A percentile compares a stretch with the other conserved stretches of the same genome.
These are phyloP conservation scores for Syncephalastrum racemosum DNA, from an alignment of 371 early-diverging fungal species.

Conservation along the genomic window DNA sequence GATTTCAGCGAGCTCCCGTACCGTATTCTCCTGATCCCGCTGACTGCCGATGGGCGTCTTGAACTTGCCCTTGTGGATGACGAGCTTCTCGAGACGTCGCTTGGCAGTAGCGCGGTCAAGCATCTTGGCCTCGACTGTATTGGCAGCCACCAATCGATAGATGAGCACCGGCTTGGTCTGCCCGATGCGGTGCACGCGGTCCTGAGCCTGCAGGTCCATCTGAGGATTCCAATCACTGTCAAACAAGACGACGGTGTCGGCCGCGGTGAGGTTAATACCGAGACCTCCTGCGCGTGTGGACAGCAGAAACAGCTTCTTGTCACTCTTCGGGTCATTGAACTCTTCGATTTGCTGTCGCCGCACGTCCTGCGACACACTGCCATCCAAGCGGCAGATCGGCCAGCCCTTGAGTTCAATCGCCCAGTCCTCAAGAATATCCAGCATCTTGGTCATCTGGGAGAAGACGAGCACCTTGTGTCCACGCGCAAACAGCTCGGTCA, in stretches of 20 bases:
- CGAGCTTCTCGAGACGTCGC: constrained; percentile 86
- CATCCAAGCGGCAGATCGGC: constrained; percentile 95
- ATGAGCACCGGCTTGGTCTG: constrained; percentile 91
- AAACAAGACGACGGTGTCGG: constrained; percentile 93
- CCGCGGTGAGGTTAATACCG: constrained; percentile 93
- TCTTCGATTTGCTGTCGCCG: constrained; percentile 76
- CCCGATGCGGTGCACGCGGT: constrained; percentile 96
- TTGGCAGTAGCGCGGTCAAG: constrained; percentile 80
- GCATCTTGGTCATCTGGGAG: constrained; percentile 91
- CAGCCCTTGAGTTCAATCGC: constrained; percentile 71
- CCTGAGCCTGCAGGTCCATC: constrained; percentile 97
- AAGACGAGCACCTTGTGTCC: constrained; percentile 93
- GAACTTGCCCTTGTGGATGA: constrained; percentile 81
- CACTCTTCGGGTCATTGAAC: constrained; percentile 52
- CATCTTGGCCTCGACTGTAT: constrained; percentile 85
- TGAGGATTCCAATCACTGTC: constrained; percentile 98
- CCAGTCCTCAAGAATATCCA: constrained; percentile 94
- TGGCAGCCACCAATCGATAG: constrained; percentile 85
- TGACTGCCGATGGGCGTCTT: constrained; percentile 47
- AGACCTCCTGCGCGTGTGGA: constrained; percentile 97
- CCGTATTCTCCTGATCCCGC: constrained; percentile 29
- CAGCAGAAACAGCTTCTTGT: constrained; percentile 85
- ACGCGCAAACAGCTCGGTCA: constrained; percentile 72
- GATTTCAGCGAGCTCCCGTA: constrained; percentile 75
- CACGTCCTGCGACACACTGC: constrained; percentile 75